These are phyloP conservation scores for Rhizopus delemar DNA, from an alignment of 371 early-diverging fungal genomes.

Conservation along the genomic window DNA sequence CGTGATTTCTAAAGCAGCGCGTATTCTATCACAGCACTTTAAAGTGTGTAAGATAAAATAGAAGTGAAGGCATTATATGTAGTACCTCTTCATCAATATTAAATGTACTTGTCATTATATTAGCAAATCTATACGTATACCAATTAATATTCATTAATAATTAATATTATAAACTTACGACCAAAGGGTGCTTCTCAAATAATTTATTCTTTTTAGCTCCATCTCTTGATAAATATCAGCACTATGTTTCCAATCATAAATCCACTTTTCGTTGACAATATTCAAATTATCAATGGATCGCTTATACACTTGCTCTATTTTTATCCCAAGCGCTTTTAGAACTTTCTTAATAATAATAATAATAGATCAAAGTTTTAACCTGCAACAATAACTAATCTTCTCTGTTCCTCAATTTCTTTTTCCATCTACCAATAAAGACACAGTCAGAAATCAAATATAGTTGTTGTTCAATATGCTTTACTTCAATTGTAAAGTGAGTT, in stretches of 20 bases:
- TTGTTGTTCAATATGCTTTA: not conserved
- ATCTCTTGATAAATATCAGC: constrained; percentile 46
- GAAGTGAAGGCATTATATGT: not conserved
- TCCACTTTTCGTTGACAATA: constrained; percentile 36
- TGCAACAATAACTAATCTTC: constrained; percentile 22
- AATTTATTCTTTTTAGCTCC: constrained; percentile 44
- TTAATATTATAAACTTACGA: constrained; percentile 30
- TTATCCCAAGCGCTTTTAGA: not conserved
- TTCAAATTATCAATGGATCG: constrained; percentile 37
- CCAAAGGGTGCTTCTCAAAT: constrained; percentile 42
- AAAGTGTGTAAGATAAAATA: constrained; percentile 4
- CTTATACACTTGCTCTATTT: constrained; percentile 43
- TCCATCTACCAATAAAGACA: constrained; percentile 25
- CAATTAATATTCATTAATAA: not conserved
- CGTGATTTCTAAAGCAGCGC: constrained; percentile 41
- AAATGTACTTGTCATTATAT: constrained; percentile 48
- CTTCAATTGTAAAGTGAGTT: constrained; percentile 6
- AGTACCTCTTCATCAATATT: constrained; percentile 48
- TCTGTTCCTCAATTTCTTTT: constrained; percentile 37
- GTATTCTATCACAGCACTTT: constrained; percentile 47
- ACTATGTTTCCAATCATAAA: constrained; percentile 32
- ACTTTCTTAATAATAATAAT: not conserved
- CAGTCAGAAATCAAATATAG: constrained; percentile 10
- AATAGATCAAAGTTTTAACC: constrained; percentile 18
- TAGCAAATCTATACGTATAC: constrained; percentile 36